Evolutionary conservation across 495 filamentous ascomycete genomes (phyloP), one percentile per base, ranked within the genome.

Genomic region (Penicillium atrosanguineum): DNA sequence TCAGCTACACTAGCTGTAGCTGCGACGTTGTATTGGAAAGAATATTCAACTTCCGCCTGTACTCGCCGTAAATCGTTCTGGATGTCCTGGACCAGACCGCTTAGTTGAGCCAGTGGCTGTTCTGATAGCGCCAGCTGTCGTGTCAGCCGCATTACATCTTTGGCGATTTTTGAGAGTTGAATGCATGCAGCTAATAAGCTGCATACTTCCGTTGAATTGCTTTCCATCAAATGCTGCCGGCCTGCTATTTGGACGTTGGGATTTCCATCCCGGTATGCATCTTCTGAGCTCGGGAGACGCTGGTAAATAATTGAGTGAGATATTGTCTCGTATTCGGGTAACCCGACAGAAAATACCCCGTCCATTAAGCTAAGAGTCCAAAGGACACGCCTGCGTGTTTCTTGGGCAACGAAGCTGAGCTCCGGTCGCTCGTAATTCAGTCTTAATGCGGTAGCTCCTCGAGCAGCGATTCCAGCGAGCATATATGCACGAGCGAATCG

Each of bases 361-460:
- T 61, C 61, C 0, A 64, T 41, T 12, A 38, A 52, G 9, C 46
- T 57, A 9, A 64, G 37, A 20, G 57, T 45, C 61, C 61, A 64
- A 4, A 64, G 44, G 7, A 55, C 54, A 15, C 61, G 49, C n/a
- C 61, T 51, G 4, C 61, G 48, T 18, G 47, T 61, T 36, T 64
- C 61, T 39, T 64, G 57, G 14, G 54, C 48, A 14, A 61, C 41
- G 12, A 52, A 52, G n/a, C 51, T 52, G 7, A 64, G 46, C 12
- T 64, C 51, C 2, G 55, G 55, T 3, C 52, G 51, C 15, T 61
- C 61, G 38, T 64, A 52, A 36, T 61, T 64, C 21, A 61, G 31
- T 11, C 55, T 44, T 20, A 64, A 45, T 7, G 57, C 57, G 23
- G 52, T 55, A 0, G 46, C 61, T n/a, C 26, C 37, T 15, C 61